Evolutionary conservation across 2,329 filamentous ascomycete genomes (phyloP), one percentile per base, ranked within the genome.

Genomic region (Xylaria sp.): DNA sequence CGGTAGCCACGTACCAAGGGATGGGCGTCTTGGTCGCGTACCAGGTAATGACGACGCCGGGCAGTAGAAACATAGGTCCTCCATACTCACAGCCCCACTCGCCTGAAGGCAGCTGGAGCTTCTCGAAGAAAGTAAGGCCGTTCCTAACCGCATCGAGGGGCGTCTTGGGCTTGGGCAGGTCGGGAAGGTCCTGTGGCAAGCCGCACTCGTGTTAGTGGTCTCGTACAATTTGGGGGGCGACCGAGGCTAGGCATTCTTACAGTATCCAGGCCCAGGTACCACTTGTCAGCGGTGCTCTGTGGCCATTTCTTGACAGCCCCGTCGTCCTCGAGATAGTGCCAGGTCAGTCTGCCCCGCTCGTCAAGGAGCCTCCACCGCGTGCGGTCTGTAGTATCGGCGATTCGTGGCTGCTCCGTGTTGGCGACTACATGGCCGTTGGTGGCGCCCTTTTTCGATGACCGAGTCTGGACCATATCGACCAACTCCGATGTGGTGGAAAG

Each of bases 81-180:
- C 96, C 96, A 82, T 99, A 99, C 80, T 99, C 96, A 83, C 95
- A 98, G 5, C 87, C 96, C 96, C 96, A 99, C 78, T 98, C 93
- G 5, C 96, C 96, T 0, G 93, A 91, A 15, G 91, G 90, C 1
- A 98, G 86, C 80, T 99, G 96, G 28, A 98, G 88, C 72, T 95
- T 88, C 66, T 94, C 92, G 83, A 97, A 97, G 84, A 97, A 98
- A 3, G 88, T 84, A 63, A 98, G 86, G 46, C 92, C 94, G 82
- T 99, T 99, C 69, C 87, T 85, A 2, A 93, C 94, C 4, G 93
- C 86, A 73, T 96, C 89, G 66, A 96, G 85, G 5, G 95, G 91
- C 2, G 85, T 94, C 70, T 89, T 88, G 3, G 95, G 85, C 67
- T 86, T 83, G 25, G 91, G 89, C 0, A 98, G 88, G 4, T 89